Conservation (phyloP, 306 rosid species). For the Acmispon strigosus region DNA sequence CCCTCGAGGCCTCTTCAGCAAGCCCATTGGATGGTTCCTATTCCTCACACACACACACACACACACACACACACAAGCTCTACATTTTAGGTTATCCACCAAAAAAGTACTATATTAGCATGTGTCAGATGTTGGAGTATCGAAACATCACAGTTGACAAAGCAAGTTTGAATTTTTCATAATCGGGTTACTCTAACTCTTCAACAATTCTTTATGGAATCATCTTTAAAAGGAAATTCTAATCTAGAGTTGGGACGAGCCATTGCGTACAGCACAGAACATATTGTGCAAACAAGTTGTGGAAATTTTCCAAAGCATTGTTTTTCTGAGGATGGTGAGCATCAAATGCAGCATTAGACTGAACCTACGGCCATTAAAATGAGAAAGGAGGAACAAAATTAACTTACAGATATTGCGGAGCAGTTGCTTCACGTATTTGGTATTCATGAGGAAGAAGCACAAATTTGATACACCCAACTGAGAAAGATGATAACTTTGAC, state of each 20-base stretch:
- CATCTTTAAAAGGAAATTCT: not conserved
- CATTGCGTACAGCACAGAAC: not conserved
- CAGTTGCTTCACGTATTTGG: conserved; percentile 19
- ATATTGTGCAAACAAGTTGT: not conserved
- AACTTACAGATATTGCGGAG: conserved; percentile 36
- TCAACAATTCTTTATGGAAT: not conserved
- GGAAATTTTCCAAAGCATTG: not conserved
- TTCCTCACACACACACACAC: too few species aligned
- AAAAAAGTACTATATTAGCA: too few species aligned
- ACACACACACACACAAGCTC: too few species aligned
- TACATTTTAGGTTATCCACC: too few species aligned
- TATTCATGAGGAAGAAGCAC: conserved; percentile 15
- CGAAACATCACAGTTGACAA: not conserved
- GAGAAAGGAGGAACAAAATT: not conserved
- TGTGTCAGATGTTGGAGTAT: not conserved
- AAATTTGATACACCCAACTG: not conserved
- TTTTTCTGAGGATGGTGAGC: not conserved
- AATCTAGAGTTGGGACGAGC: not conserved
- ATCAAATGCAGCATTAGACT: not conserved
- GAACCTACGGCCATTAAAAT: not conserved
- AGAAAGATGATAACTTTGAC: not conserved
- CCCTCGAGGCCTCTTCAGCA: too few species aligned
- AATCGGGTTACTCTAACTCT: not conserved
- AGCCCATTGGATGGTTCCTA: too few species aligned
- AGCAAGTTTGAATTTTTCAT: not conserved